A percentile compares a stretch with the other conserved stretches of the same genome.
Evolutionary conservation across 139 green algal species (phyloP).

Genomic region (Coelastrella sp.): DNA sequence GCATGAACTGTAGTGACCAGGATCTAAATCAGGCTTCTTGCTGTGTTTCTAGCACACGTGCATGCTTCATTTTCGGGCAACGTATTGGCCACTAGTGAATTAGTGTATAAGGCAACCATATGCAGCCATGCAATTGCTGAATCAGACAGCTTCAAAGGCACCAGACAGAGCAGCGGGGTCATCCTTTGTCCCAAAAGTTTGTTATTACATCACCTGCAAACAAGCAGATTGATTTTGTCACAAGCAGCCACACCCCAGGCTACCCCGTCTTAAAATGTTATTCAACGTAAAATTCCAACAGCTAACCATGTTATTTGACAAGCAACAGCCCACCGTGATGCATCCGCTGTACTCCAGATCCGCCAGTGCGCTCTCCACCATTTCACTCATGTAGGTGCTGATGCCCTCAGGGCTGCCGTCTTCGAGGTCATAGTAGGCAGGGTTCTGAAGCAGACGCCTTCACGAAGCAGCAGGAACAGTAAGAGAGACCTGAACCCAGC

Average conservation of each 20-base stretch:
- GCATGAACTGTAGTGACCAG: too few relatives aligned
- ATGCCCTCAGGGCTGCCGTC: constrained; percentile 70
- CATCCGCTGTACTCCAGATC: constrained; percentile 87
- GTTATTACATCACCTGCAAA: neutral
- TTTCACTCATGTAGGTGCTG: constrained; percentile 77
- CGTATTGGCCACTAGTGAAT: too few relatives aligned
- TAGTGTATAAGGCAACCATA: too few relatives aligned
- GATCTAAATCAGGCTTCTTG: too few relatives aligned
- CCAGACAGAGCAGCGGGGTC: neutral
- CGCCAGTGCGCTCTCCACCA: constrained; percentile 81
- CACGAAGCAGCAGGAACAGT: neutral
- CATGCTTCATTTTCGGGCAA: too few relatives aligned
- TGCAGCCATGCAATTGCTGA: neutral
- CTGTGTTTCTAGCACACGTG: too few relatives aligned
- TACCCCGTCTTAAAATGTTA: neutral
- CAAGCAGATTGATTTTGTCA: neutral
- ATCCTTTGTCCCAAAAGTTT: too few relatives aligned
- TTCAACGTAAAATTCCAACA: neutral
- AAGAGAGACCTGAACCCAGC: neutral
- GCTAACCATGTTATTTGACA: neutral
- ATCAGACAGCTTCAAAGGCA: neutral
- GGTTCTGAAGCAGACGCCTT: constrained; percentile 86
- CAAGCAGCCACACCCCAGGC: too few relatives aligned
- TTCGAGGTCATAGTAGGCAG: constrained; percentile 95
- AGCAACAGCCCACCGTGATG: constrained; percentile 56